Evolutionary conservation across 148 eudicot genomes (phyloP).

Genomic region (Gaultheria prostrata): DNA sequence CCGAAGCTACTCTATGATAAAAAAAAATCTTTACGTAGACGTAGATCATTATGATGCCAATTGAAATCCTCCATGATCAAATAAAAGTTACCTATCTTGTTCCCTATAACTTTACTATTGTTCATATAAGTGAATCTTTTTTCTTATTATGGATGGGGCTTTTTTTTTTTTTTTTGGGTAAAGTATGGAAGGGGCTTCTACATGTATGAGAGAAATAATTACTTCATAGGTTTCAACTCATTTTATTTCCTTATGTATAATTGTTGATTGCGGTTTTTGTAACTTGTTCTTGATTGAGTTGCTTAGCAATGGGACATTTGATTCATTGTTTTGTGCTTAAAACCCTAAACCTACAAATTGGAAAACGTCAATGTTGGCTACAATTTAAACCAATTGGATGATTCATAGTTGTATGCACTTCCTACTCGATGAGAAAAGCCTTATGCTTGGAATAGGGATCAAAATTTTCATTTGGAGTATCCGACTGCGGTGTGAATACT

Average conservation of each 20-base stretch:
- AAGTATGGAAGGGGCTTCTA: neutral
- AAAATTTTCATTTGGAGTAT: neutral
- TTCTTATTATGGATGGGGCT: neutral
- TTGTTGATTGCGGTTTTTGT: neutral
- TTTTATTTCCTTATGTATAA: neutral
- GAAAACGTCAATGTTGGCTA: neutral
- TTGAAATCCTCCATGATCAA: too few species aligned
- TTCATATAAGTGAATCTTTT: neutral
- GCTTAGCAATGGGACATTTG: neutral
- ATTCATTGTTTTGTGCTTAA: conserved; percentile 3
- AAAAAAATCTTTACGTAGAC: too few species aligned
- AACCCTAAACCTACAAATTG: neutral
- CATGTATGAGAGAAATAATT: neutral
- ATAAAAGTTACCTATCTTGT: too few species aligned
- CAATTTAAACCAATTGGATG: neutral
- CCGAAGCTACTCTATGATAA: too few species aligned
- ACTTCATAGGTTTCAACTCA: neutral
- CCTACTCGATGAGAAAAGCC: neutral
- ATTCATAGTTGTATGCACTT: neutral
- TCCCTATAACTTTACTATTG: neutral
- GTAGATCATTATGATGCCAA: too few species aligned
- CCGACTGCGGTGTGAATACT: neutral
- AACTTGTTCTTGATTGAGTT: neutral
- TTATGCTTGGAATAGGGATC: neutral
- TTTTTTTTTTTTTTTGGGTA: too few species aligned